Conservation (phyloP, 2,329 filamentous ascomycete species). For the Penicillium sp. region DNA sequence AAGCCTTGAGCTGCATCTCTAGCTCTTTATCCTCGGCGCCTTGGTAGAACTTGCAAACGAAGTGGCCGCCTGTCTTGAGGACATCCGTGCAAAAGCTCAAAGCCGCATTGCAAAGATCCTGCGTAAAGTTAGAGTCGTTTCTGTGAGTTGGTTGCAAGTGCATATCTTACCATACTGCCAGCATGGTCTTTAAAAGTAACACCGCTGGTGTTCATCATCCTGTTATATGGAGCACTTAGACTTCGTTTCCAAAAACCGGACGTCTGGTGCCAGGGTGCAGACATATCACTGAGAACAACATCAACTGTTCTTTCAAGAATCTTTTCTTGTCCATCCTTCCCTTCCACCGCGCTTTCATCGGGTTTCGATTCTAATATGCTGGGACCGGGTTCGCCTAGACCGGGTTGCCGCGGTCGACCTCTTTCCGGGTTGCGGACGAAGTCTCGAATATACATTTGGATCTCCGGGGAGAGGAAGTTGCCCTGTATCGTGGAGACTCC, state of each 20-base stretch:
- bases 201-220: constrained; percentile 99
- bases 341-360: neutral
- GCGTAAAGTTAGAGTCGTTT: constrained; percentile 10
- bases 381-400: neutral
- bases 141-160: neutral
- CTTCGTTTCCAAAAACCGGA: constrained; percentile 79
- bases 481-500: constrained; percentile 96
- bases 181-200: constrained; percentile 83
- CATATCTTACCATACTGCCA: constrained; percentile 79
- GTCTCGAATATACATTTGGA: constrained; percentile 75
- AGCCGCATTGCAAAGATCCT: constrained; percentile 90
- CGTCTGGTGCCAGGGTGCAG: constrained; percentile 86
- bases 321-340: neutral
- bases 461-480: constrained; percentile 75
- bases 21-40: constrained; percentile 81
- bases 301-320: constrained; percentile 67
- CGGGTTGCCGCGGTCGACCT: constrained; percentile 52
- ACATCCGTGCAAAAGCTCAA: constrained; percentile 84
- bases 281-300: constrained; percentile 98
- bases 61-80: constrained; percentile 78
- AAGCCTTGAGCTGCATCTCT: constrained; percentile 70
- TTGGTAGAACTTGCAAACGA: constrained; percentile 98
- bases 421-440: constrained; percentile 69
- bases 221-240: constrained; percentile 92
- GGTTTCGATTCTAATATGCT: constrained; percentile 15